Base-by-base conservation (phyloP, 768 basidiomycete genomes). In the Butyriboletus loyo region DNA sequence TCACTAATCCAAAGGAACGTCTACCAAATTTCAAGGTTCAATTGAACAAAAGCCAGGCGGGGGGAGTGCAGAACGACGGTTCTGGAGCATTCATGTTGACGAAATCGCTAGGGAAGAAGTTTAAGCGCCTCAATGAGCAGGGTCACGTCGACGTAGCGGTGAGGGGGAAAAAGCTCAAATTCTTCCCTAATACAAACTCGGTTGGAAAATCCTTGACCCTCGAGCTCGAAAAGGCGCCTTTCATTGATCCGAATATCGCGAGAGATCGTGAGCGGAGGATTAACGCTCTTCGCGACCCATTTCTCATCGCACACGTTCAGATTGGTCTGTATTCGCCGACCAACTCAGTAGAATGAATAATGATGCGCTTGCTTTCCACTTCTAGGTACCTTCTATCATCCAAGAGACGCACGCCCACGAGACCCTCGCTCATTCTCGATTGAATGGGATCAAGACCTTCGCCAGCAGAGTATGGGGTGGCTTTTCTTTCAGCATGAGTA, bases 401-500 rank as follows among this genome's bases (percentile, higher is more conserved):
- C 68, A 2, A 25, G 19, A n/a, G 42, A 30, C 36, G 60, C 66
- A 24, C 25, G 56, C 8, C 69, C 62, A 8, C 67, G 68, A 39
- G 59, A 60, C 17, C 66, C 75, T 17, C 79, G 83, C 9, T 72
- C 75, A 3, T 92, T 87, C 64, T 90, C 87, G 0, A 70, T 83
- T 5, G 90, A 92, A 67, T 89, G 83, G 78, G 80, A 86, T 49
- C 68, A 75, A 36, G 71, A 80, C 37, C 83, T 80, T 53, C 65
- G 69, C 36, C 54, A 60, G 8, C 56, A 73, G 38, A 76, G 80
- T 32, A 73, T 76, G 30, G 86, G 78, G 0, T 77, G 79, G 65
- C 65, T 90, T 19, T 66, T 72, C 30, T 82, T 91, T 31, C 80
- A 86, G 49, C 89, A 88, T 57, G 83, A 83, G 27, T 79, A 87